Percentiles rank a stretch among this genome's conserved stretches.
Conservation (phyloP, 306 rosid species). For the Lathyrus aphaca region DNA sequence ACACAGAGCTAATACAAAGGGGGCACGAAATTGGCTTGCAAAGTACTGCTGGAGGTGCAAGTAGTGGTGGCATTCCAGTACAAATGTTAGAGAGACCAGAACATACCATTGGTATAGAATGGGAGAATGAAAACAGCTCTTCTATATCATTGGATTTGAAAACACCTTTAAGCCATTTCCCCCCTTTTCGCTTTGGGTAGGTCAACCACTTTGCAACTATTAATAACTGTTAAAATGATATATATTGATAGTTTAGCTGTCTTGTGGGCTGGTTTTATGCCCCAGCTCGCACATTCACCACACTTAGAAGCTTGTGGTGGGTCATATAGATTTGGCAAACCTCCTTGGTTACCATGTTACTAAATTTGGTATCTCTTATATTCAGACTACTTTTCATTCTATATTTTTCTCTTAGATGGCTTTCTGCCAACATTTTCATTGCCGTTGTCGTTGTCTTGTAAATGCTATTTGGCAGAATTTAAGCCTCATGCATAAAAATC, state of each 20-base stretch:
- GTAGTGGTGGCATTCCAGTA: constrained; percentile 73
- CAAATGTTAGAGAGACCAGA: constrained; percentile 84
- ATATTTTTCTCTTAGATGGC: constrained; percentile 19
- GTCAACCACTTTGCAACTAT: constrained; percentile 44
- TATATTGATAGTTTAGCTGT: constrained; percentile 28
- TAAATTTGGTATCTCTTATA: constrained; percentile 23
- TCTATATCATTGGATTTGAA: constrained; percentile 90
- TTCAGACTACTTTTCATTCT: constrained; percentile 9
- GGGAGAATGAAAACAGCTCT: constrained; percentile 76
- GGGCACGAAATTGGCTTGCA: constrained; percentile 78
- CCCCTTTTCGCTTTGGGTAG: constrained; percentile 98
- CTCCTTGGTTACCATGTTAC: constrained; percentile 18
- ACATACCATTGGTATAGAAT: constrained; percentile 72
- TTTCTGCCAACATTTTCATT: constrained; percentile 31
- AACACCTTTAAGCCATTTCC: constrained; percentile 95
- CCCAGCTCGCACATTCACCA: constrained; percentile 14
- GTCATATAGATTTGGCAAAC: constrained; percentile 13
- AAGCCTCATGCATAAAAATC: constrained; percentile 1
- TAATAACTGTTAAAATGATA: constrained; percentile 19
- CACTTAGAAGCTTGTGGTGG: constrained; percentile 17
- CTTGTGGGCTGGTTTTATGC: constrained; percentile 32
- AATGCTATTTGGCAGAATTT: constrained; percentile 29
- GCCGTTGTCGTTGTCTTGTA: background rate
- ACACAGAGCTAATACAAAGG: constrained; percentile 71
- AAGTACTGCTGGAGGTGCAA: constrained; percentile 68